Evolutionary conservation across 257 asterid species (phyloP).

Genomic region (Capsicum pubescens): DNA sequence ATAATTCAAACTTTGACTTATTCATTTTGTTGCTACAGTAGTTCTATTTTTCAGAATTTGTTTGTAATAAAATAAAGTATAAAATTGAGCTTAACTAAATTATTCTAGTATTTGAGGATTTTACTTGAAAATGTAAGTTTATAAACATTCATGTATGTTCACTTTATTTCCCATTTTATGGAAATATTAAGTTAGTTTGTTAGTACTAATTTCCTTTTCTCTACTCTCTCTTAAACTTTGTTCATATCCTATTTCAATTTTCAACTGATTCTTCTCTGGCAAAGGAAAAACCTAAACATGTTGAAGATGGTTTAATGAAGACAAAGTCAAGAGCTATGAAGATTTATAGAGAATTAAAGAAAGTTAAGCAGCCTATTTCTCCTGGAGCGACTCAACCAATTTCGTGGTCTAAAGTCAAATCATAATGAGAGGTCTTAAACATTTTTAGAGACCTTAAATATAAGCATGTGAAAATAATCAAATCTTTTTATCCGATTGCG

Average conservation of each 20-base stretch:
- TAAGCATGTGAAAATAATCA: too few relatives aligned
- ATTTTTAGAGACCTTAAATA: too few relatives aligned
- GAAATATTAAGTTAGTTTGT: background rate
- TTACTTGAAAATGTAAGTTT: background rate
- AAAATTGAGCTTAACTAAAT: background rate
- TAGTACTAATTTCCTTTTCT: background rate
- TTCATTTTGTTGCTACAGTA: background rate
- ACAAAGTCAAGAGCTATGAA: slow-evolving; percentile 61
- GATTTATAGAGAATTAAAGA: slow-evolving; percentile 76
- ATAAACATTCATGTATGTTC: background rate
- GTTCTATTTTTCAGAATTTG: background rate
- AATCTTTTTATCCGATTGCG: too few relatives aligned
- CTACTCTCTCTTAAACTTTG: background rate
- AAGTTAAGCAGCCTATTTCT: slow-evolving; percentile 82
- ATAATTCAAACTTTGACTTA: background rate
- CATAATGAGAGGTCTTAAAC: too few relatives aligned
- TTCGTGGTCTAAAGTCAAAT: too few relatives aligned
- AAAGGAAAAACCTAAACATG: background rate
- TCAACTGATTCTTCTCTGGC: slow-evolving; percentile 13
- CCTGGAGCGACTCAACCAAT: slow-evolving; percentile 48
- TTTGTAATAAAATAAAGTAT: background rate
- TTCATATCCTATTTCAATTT: background rate
- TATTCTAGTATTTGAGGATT: background rate
- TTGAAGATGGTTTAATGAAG: slow-evolving; percentile 3
- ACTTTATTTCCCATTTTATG: background rate